Base-by-base conservation (phyloP, 129 eudicot species). In the Logfia minima region DNA sequence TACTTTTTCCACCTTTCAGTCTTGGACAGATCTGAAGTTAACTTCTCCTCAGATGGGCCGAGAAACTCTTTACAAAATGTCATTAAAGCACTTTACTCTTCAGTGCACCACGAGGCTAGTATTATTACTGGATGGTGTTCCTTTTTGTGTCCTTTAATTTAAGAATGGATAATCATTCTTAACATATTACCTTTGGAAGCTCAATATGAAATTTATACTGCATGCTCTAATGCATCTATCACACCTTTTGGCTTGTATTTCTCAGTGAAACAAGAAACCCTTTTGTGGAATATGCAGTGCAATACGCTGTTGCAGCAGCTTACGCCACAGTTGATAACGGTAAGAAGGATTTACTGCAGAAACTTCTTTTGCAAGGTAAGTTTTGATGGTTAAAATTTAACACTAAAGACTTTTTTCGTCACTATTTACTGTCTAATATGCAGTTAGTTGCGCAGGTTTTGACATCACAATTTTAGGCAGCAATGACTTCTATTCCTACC, bases 401-500 rank as follows among this genome's bases (percentile, higher is more conserved):
- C 17, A 48, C 62, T 68, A 10, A 4, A 8, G 28, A 68, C 5
- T 8, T 3, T 31, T 2, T 22, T 75, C 51, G 11, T 32, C 28
- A 32, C 68, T 39, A 59, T 55, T 72, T 76, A 69, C 79, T 75
- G 55, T 81, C 75, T 79, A 29, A 68, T 56, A 67, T 75, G 81
- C 64, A 71, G 32, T 85, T 87, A 77, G 63, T 75, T 80, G 79
- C 86, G 82, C 96, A 94, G 98, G 98, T 82, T 86, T 94, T 76
- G 97, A 94, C 79, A 91, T 94, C 68, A 94, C 98, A 62, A 89
- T 87, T 39, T 80, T 89, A 61, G 98, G 97, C 28, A 70, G 81
- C 87, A 95, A 95, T 86, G 96, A 95, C 79, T 95, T 95, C 84
- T 95, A 95, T 85, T 95, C 99, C 26, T 95, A 91, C 56, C 90